Base-by-base conservation (phyloP, 352 stramenopile species). In the Peronospora farinosa region DNA sequence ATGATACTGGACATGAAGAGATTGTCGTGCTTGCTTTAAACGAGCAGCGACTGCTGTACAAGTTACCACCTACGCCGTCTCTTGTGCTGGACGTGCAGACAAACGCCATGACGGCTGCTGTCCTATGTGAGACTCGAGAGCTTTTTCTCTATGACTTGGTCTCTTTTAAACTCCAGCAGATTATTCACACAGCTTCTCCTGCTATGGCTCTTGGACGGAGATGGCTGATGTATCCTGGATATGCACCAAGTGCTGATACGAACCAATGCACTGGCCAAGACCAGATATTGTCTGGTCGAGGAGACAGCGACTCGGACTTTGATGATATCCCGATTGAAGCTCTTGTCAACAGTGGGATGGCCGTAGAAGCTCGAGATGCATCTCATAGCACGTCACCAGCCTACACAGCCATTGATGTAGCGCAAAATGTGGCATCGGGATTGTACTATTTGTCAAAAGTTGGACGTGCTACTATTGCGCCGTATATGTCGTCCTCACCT, bases 351-450 rank as follows among this genome's bases (percentile, higher is more conserved):
- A 57, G 63, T 10, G 55, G 61, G 1, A 60, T 69, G 16, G n/a
- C 58, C 7, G 31, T 45, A 2, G 55, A 72, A 12, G 43, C 48
- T 46, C 54, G 51, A 21, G 54, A 63, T 41, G 47, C 50, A 4
- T 57, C 62, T 2, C 54, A 65, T 16, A 65, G 52, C 21, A 57
- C 63, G 0, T 75, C 62, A n/a, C 65, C 74, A n/a, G 56, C 71
- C 9, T 85, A 83, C 56, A 80, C 74, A 13, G 80, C 77, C 6
- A 86, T 91, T 25, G 78, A 92, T 49, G 78, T 92, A 6, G 84
- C 84, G 5, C 84, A 95, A 65, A 90, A 90, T 47, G 74, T 95
- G n/a, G 84, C 84, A 1, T 92, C 80, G 0, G 80, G 82, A 2
- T 57, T 95, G 13, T 95, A 93, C 62, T 93, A 85, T 40, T 56